Evolutionary conservation across 2,329 filamentous ascomycete genomes (phyloP), one percentile per base, ranked within the genome.

Genomic region (Stagonosporopsis tanaceti): DNA sequence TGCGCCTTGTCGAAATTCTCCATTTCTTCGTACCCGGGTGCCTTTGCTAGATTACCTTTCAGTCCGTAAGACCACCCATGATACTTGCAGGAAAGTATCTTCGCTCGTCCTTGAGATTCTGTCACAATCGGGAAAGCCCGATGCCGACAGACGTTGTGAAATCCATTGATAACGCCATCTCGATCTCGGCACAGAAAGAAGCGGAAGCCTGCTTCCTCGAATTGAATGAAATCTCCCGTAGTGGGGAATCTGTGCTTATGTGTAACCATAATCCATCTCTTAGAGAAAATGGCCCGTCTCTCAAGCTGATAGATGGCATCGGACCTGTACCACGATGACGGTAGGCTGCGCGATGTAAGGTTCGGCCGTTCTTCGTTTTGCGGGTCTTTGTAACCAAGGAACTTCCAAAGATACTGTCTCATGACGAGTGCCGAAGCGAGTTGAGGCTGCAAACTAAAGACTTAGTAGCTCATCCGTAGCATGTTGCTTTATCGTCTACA

Each of bases 221-320:
- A 67, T 2, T 60, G 59, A 4, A 69, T 52, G 53, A 56, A 67
- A 34, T 67, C 64, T 1, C 64, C 64, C 15, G 61, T 34, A 24
- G 63, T 57, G 27, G 57, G 57, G 7, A 68, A 53, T 4, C 74
- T 68, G 11, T 55, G 61, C 40, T 60, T 66, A 50, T 76, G 73
- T 35, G 73, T 74, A 37, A 76, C 68, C 53, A 76, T 67, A n/a
- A 74, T 63, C 74, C 74, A 77, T 44, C 67, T 66, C 37, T 67
- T 69, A 2, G 73, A 77, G 62, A 81, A 81, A 37, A 81, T 78
- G 28, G 79, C 78, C 4, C 79, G 74, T 5, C 79, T 69, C 58
- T 82, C 80, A 12, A 81, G 72, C 61, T 80, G 72, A 57, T 80
- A 82, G 20, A 51, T 12, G 17, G 48, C 38, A 9, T 34, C 25